Evolutionary conservation across 805 yeast genomes (phyloP), one percentile per base, ranked within the genome.

Genomic region (Candida parachauliodes): DNA sequence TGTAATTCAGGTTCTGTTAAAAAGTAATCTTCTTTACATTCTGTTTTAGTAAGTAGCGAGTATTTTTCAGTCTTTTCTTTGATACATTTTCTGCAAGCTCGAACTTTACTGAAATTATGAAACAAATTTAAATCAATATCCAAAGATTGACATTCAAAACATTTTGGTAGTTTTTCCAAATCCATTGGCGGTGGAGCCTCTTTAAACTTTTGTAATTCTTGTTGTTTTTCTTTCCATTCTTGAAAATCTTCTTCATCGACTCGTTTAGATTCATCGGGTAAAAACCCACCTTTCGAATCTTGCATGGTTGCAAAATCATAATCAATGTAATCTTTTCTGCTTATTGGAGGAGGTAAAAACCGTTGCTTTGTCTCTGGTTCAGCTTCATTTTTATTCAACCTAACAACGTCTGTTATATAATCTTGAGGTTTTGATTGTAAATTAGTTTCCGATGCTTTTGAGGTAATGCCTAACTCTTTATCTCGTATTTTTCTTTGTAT

Each of bases 231-330:
- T 45, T 66, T 64, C 69, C 81, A 70, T 42, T 74, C 78, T 30
- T 69, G 72, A 35, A 68, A 50, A 8, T 56, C 49, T 18, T 19
- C 44, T 43, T 16, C 56, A 8, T 25, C 44, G 2, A 26, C 19
- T 26, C 18, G 17, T 23, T 41, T 35, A 1, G 39, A 36, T 10
- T 44, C 37, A 47, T 62, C 48, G 26, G 53, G 57, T 45, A 89
- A 67, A 54, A 81, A 89, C 16, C 99, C 99, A 49, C 97, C 98
- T 51, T 76, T 74, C 1, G 83, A 68, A 50, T 93, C 96, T 45
- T 77, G 76, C 88, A 94, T 84, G n/a, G 88, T 83, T 2, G 97
- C 76, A 48, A 93, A 76, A 60, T 93, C 97, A 57, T 80, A 86
- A 43, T 85, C 93, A 21, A 85, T 84, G 53, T 83, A 85, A 48